A percentile compares a stretch with the other conserved stretches of the same genome.
phyloP scores from a whole-genome alignment of 2,329 filamentous ascomycete genomes.

The Colletotrichum nymphaeae region DNA sequence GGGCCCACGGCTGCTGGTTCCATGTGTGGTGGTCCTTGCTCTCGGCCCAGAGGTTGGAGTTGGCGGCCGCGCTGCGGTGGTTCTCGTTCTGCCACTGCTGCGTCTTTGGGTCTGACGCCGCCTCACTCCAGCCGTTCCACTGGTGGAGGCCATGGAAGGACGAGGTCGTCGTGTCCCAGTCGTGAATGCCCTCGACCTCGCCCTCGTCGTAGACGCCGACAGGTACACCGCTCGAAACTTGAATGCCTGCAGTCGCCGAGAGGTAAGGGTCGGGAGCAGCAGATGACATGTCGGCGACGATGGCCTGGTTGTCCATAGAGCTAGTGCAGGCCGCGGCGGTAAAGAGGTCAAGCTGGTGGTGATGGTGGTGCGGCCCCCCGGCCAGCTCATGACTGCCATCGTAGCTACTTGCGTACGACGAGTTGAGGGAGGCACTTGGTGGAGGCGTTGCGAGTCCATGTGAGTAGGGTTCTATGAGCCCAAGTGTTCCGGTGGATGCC shows the following conservation, averaged over 20 bases:
- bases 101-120: conserved; percentile 27
- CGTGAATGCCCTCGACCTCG: conserved; percentile 27
- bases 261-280: conserved; percentile 34
- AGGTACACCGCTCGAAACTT: conserved; percentile 29
- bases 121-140: conserved; percentile 36
- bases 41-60: conserved; percentile 43
- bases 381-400: conserved; percentile 44
- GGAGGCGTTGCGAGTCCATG: conserved; percentile 68
- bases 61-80: conserved; percentile 37
- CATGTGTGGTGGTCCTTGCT: conserved; percentile 47
- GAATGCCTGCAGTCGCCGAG: conserved; percentile 37
- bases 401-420: conserved; percentile 59
- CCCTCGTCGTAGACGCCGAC: conserved; percentile 36
- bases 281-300: conserved; percentile 34
- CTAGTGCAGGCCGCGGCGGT: conserved; percentile 30
- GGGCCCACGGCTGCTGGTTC: conserved; percentile 42
- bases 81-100: conserved; percentile 36
- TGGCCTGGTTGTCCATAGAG: conserved; percentile 36
- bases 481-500: conserved; percentile 48
- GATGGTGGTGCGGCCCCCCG: conserved; percentile 36
- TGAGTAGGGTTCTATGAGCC: conserved; percentile 62
- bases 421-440: conserved; percentile 62
- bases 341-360: conserved; percentile 36
- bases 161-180: conserved; percentile 32
- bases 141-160: conserved; percentile 35